Conservation (phyloP, 495 filamentous ascomycete species). For the Bombardia bombarda region DNA sequence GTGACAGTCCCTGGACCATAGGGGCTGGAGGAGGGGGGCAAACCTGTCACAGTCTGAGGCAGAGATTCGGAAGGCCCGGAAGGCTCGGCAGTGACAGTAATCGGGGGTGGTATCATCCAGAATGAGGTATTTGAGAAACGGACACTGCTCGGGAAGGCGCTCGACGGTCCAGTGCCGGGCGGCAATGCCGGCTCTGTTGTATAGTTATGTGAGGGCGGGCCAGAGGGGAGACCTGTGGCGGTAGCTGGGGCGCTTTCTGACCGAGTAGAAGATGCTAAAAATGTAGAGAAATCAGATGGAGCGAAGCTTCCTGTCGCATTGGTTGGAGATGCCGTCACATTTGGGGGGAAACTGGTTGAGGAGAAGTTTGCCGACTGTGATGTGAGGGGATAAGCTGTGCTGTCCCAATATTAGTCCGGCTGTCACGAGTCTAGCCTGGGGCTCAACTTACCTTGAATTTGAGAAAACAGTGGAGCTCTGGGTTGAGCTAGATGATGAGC, state of each 20-base stretch:
- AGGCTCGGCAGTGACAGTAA: conserved; percentile 4
- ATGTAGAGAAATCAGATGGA: neutral
- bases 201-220: neutral
- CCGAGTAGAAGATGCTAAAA: neutral
- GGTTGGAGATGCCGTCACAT: conserved; percentile 8
- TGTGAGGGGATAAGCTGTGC: no score
- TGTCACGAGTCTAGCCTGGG: neutral
- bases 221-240: conserved; percentile 9
- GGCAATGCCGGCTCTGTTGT: no score
- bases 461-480: conserved; percentile 6
- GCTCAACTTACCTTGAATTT: conserved; percentile 14
- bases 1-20: conserved; percentile 2
- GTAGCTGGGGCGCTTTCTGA: conserved; percentile 7
- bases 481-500: conserved; percentile 3
- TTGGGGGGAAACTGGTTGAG: neutral
- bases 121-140: neutral
- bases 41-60: no score
- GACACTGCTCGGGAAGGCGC: neutral
- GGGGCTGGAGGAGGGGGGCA: no score
- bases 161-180: neutral
- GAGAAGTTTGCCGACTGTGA: conserved; percentile 6
- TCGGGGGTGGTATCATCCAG: neutral
- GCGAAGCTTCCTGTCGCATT: neutral
- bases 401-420: no score
- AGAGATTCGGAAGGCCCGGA: neutral